phyloP scores from a whole-genome alignment of 805 yeast species.

The Nakazawaea laoshanensis region DNA sequence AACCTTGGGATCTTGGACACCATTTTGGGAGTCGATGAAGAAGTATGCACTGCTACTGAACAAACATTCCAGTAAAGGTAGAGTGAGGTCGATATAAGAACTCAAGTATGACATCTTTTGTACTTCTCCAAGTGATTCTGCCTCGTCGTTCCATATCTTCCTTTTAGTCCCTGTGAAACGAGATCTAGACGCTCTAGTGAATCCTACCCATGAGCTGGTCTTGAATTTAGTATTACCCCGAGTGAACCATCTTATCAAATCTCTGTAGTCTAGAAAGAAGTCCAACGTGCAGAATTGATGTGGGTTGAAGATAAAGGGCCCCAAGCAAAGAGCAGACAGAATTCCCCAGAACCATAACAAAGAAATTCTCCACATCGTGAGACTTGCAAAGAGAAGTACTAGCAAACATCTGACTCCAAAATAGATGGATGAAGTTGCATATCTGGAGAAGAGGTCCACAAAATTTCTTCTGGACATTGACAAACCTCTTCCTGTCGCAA shows the following conservation, averaged over 20 bases:
- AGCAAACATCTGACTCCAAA: slow-evolving; percentile 64
- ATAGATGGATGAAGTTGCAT: slow-evolving; percentile 70
- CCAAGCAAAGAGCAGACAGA: slow-evolving; percentile 32
- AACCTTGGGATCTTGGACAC: slow-evolving; percentile 45
- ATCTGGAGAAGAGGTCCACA: slow-evolving; percentile 62
- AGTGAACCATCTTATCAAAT: slow-evolving; percentile 61
- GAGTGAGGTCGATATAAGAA: too few relatives aligned
- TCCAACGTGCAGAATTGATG: slow-evolving; percentile 41
- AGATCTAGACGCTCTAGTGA: slow-evolving; percentile 70
- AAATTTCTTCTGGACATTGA: slow-evolving; percentile 80
- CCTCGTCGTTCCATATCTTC: slow-evolving; percentile 54
- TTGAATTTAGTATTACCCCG: slow-evolving; percentile 68
- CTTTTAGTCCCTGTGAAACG: slow-evolving; percentile 88
- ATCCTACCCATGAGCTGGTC: slow-evolving; percentile 72
- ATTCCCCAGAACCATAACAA: slow-evolving; percentile 53
- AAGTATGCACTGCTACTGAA: slow-evolving; percentile 78
- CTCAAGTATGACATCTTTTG: slow-evolving; percentile 75
- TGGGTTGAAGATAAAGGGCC: slow-evolving; percentile 47
- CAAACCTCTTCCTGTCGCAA: slow-evolving; percentile 91
- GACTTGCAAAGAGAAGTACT: slow-evolving; percentile 65
- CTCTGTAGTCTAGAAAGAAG: slow-evolving; percentile 41
- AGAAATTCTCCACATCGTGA: slow-evolving; percentile 77
- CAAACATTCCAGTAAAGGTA: too few relatives aligned
- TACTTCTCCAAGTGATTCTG: slow-evolving; percentile 37
- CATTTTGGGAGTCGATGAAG: slow-evolving; percentile 82